Evolutionary conservation across 2,329 filamentous ascomycete species (phyloP), one percentile per base, ranked within the genome.

Genomic region (Sporothrix inflata): DNA sequence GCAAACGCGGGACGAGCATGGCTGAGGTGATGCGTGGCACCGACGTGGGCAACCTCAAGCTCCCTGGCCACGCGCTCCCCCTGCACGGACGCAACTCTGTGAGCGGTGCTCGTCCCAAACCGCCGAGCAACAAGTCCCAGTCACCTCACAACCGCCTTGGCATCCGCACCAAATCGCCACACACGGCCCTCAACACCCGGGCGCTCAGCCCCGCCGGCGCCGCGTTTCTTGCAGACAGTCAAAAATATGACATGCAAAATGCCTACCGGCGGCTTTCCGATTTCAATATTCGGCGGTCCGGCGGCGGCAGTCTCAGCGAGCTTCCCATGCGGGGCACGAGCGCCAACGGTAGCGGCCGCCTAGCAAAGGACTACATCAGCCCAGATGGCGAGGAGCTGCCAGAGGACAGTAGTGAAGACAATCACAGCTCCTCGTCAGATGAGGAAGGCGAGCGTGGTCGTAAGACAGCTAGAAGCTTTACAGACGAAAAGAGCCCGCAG

Each of bases 231-330:
- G 86, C 89, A 55, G 88, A 89, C 70, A 89, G 88, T 12, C 85
- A 87, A 63, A 79, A 87, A 1, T 82, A 94, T 69, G 91, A 94
- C 78, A 87, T 92, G 80, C 88, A 86, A 73, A 91, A 85, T 74
- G 90, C 91, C 4, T 93, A 94, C 78, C 86, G 90, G 68, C 87
- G 89, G 73, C 82, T 94, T 21, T 93, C 92, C 1, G 91, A 94
- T 78, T 91, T 91, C 12, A 90, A 90, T 68, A 81, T 94, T 57
- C 85, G 88, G 3, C 86, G 85, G 40, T 89, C 90, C 5, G 86
- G 88, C 6, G 63, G 42, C 21, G 90, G 91, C 38, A 87, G 84
- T 68, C 81, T 95, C 42, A 86, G 90, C 7, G 83, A 85, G 68
- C 82, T 93, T 27, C 86, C 90, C 21, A 84, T 86, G 74, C 86